Conservation (phyloP, 2,329 filamentous ascomycete genomes). For the Venturia oleaginea region DNA sequence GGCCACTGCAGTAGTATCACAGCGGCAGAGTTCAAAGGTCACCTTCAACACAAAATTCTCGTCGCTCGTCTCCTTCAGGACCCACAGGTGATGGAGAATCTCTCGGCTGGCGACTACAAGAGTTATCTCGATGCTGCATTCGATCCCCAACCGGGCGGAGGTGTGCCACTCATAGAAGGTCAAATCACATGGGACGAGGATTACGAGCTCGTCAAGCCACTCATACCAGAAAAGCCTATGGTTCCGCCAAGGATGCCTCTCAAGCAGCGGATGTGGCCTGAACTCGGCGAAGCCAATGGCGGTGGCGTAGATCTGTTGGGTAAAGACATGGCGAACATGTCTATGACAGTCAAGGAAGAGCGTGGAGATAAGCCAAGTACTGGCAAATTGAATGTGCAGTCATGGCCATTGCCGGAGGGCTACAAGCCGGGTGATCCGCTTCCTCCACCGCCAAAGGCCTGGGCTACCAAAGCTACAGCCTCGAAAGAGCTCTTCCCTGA, state of each 20-base stretch:
- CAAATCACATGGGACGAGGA: conserved; percentile 1
- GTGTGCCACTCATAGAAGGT: background rate
- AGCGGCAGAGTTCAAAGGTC: conserved; percentile 35
- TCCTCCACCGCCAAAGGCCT: conserved; percentile 4
- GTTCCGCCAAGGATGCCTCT: conserved; percentile 1
- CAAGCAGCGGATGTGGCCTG: conserved; percentile 7
- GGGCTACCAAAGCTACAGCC: conserved; percentile 11
- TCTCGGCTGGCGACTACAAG: background rate
- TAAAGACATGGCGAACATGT: background rate
- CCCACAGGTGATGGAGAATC: conserved; percentile 10
- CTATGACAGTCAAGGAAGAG: background rate
- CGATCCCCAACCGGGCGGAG: conserved; percentile 3
- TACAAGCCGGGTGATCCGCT: conserved; percentile 10
- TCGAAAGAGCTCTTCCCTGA: conserved; percentile 28
- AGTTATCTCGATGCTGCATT: conserved; percentile 1
- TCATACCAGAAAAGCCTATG: background rate
- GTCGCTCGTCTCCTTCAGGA: conserved; percentile 28
- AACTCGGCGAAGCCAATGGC: background rate
- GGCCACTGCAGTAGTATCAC: conserved; percentile 39
- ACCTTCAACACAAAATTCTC: conserved; percentile 43
- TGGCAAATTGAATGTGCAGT: background rate
- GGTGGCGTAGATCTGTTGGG: background rate
- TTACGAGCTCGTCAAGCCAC: background rate
- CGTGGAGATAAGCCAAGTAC: background rate
- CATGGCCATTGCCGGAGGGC: background rate